Base-by-base conservation (phyloP, 2,329 filamentous ascomycete species). In the Fusarium sacchari region DNA sequence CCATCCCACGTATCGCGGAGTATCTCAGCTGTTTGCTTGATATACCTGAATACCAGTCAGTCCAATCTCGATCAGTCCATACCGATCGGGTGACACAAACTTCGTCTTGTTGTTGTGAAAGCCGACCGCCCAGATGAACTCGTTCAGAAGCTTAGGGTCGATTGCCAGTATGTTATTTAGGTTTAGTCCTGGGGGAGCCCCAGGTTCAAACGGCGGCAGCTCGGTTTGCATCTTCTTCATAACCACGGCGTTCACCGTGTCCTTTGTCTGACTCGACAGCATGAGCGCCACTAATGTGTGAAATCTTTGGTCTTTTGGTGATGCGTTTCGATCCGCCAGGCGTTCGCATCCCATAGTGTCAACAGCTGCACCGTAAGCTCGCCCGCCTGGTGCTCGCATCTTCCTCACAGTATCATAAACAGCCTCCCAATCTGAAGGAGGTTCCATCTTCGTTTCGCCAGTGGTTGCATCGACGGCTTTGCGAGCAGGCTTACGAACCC, bases 281-380 rank as follows among this genome's bases (percentile, higher is more conserved):
- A 98, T 97, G 71, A 98, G 86, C 20, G 95, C 90, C 43, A 97
- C 87, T 36, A 98, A 88, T 7, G 94, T 97, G 79, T 98, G 95
- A 77, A 97, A 95, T 12, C 95, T 89, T 80, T 91, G 90, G 79
- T 89, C 88, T 65, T 83, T 85, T 32, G 85, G 80, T 64, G 83
- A 86, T 17, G 88, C 86, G 4, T 77, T 81, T 22, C 83, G 80
- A 53, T 87, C 84, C 6, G 93, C 93, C 15, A 96, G 86, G 13
- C 89, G 89, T 82, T 95, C 95, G 82, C 96, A 99, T 17, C 96
- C 96, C 95, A 98, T 98, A 1, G 96, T 98, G 81, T 99, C 96
- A 17, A 99, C 96, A 1, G 96, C 93, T 2, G 96, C 96, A 88
- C 93, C 82, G 85, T 88, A 80, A 80, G 93, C 83, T 83, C 83